These are phyloP conservation scores for Oidiodendron maius DNA, from an alignment of 495 filamentous ascomycete genomes.

Conservation along the genomic window DNA sequence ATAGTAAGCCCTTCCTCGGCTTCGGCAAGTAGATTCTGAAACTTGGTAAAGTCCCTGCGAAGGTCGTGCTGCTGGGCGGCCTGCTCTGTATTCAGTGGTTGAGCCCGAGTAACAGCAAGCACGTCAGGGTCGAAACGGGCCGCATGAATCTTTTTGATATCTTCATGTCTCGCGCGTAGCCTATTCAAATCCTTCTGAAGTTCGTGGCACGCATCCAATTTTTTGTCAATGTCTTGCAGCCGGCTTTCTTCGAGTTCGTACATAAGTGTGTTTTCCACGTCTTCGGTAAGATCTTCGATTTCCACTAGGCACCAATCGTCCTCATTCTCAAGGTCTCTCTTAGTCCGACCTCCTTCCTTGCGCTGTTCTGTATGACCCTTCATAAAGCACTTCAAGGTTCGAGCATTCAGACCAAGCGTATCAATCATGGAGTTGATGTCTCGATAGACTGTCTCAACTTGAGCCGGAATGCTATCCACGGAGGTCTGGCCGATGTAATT, in stretches of 20 bases:
- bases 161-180: slow-evolving; percentile 62
- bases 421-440: slow-evolving; percentile 98
- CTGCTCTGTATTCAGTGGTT: slow-evolving; percentile 79
- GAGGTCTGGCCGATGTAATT: slow-evolving; percentile 59
- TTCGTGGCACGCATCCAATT: slow-evolving; percentile 53
- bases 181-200: slow-evolving; percentile 60
- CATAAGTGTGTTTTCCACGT: slow-evolving; percentile 50
- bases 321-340: slow-evolving; percentile 53
- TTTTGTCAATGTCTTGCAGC: slow-evolving; percentile 56
- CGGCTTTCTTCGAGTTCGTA: slow-evolving; percentile 57
- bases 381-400: slow-evolving; percentile 66
- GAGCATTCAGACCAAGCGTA: slow-evolving; percentile 80
- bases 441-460: slow-evolving; percentile 81
- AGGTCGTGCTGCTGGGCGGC: slow-evolving; percentile 75
- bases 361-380: slow-evolving; percentile 51
- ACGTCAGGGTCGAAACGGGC: slow-evolving; percentile 57
- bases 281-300: slow-evolving; percentile 51
- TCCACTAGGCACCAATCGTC: slow-evolving; percentile 69
- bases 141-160: slow-evolving; percentile 65
- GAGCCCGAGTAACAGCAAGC: slow-evolving; percentile 48
- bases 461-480: slow-evolving; percentile 59
- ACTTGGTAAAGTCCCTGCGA: slow-evolving; percentile 57
- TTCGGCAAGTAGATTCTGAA: slow-evolving; percentile 69
- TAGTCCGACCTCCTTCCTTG: slow-evolving; percentile 40
- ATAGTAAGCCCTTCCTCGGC: slow-evolving; percentile 76